Base-by-base conservation (phyloP, 345 rosid species). In the Arabis hirsuta region DNA sequence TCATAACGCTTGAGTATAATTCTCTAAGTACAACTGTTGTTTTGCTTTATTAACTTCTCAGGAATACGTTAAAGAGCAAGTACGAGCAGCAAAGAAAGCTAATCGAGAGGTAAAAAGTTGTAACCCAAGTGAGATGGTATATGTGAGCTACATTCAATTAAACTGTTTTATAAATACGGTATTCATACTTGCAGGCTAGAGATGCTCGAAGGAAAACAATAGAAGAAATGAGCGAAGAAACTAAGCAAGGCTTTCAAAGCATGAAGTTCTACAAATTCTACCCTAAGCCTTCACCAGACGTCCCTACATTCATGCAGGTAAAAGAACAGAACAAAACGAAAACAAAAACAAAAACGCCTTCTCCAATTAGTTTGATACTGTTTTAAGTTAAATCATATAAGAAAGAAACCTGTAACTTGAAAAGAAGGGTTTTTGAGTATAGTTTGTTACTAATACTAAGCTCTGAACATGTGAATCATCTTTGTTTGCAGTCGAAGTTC, bases 211-310 rank as follows among this genome's bases (percentile, higher is more conserved):
- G 56, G 81, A 96, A 78, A 59, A 89, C 92, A 22, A 72, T 85
- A 53, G 92, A 85, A 74, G 96, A 87, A 72, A 84, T 96, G 97
- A 96, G 85, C 12, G 96, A 81, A 77, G 98, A 88, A 22, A 81
- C 84, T 5, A 90, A 72, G 76, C 61, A 73, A 6, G 96, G 91
- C 14, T 86, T 82, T 55, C 79, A 96, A 63, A 80, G 62, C 50
- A 90, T 87, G 88, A 96, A 73, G 78, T 88, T 96, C 78, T 90
- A 92, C 90, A 96, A 96, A 76, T 96, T 96, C 75, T 96, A 96
- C 81, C 99, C 99, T 16, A 80, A 75, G 73, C 78, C 78, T 62
- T 83, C 53, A 47, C 53, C 98, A 19, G 90, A 90, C 29, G 72
- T 95, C 56, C 82, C 96, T 34, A 65, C 75, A n/a, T 88, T 83